These are phyloP conservation scores for Pharus latifolius DNA, from an alignment of 176 grass and related monocot species.

Conservation along the genomic window DNA sequence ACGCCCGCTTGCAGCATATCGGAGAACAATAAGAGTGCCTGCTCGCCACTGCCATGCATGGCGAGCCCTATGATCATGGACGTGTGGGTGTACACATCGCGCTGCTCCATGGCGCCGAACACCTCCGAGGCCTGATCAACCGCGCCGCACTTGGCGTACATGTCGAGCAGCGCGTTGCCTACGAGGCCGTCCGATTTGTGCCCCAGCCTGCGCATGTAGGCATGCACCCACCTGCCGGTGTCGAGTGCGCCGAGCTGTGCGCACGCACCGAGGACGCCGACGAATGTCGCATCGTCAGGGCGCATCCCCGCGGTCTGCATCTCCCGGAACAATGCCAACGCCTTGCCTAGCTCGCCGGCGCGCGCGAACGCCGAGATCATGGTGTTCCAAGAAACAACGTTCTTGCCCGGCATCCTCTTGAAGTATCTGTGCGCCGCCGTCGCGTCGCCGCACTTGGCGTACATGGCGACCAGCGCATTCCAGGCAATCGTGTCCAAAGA, in stretches of 20 bases:
- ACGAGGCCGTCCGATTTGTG: slow-evolving; percentile 4
- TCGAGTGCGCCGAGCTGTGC: slow-evolving; percentile 50
- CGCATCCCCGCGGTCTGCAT: slow-evolving; percentile 22
- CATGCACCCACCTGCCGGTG: slow-evolving; percentile 56
- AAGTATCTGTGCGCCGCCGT: slow-evolving; percentile 38
- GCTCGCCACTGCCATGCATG: slow-evolving; percentile 37
- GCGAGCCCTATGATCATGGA: slow-evolving; percentile 52
- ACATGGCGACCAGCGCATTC: slow-evolving; percentile 76
- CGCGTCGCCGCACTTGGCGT: slow-evolving; percentile 54
- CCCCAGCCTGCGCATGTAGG: not conserved
- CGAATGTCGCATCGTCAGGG: slow-evolving; percentile 40
- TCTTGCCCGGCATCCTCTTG: slow-evolving; percentile 16
- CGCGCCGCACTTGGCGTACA: slow-evolving; percentile 79
- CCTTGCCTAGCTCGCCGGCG: slow-evolving; percentile 3
- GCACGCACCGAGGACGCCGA: slow-evolving; percentile 43
- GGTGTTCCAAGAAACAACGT: slow-evolving; percentile 66
- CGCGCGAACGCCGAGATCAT: slow-evolving; percentile 35
- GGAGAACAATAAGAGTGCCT: slow-evolving; percentile 38
- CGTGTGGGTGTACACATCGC: slow-evolving; percentile 63
- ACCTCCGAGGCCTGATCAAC: slow-evolving; percentile 41
- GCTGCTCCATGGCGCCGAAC: slow-evolving; percentile 30
- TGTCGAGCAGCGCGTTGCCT: slow-evolving; percentile 61
- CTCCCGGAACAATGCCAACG: slow-evolving; percentile 27
- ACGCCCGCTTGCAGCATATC: slow-evolving; percentile 35
- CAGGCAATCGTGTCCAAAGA: slow-evolving; percentile 46